phyloP scores from a whole-genome alignment of 306 rosid species.

The Vigna angularis region DNA sequence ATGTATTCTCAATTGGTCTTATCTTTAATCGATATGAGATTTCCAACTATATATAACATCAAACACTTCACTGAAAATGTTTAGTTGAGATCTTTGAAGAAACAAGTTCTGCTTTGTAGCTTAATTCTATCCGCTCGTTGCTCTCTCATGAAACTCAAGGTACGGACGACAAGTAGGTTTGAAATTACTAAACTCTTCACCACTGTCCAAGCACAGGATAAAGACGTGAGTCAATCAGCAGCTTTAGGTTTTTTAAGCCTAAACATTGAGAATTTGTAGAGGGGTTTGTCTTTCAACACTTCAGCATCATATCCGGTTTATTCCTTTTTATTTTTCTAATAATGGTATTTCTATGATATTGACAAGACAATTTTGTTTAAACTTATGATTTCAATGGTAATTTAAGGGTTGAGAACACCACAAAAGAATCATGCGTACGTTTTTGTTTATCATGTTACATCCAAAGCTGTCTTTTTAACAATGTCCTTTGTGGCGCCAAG shows the following conservation, averaged over 20 bases:
- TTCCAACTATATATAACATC: too few relatives aligned
- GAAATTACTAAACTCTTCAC: not conserved
- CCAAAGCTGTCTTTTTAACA: slow-evolving; percentile 9
- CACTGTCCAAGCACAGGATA: not conserved
- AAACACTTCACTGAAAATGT: not conserved
- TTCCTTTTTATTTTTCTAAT: too few relatives aligned
- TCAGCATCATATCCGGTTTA: not conserved
- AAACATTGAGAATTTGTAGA: not conserved
- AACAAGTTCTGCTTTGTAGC: not conserved
- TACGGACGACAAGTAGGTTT: not conserved
- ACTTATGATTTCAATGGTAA: not conserved
- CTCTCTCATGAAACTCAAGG: not conserved
- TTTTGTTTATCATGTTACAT: not conserved
- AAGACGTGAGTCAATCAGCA: not conserved
- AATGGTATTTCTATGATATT: too few relatives aligned
- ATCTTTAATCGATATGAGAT: too few relatives aligned
- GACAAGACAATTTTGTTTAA: too few relatives aligned
- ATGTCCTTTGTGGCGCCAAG: slow-evolving; percentile 19
- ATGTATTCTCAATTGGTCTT: too few relatives aligned
- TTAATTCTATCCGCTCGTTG: not conserved
- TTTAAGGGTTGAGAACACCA: not conserved
- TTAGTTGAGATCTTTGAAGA: not conserved
- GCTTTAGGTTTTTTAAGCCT: not conserved
- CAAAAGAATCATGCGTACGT: not conserved
- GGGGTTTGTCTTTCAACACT: not conserved